phyloP scores from a whole-genome alignment of 2,329 filamentous ascomycete genomes.

The Amesomyces nigricolor region DNA sequence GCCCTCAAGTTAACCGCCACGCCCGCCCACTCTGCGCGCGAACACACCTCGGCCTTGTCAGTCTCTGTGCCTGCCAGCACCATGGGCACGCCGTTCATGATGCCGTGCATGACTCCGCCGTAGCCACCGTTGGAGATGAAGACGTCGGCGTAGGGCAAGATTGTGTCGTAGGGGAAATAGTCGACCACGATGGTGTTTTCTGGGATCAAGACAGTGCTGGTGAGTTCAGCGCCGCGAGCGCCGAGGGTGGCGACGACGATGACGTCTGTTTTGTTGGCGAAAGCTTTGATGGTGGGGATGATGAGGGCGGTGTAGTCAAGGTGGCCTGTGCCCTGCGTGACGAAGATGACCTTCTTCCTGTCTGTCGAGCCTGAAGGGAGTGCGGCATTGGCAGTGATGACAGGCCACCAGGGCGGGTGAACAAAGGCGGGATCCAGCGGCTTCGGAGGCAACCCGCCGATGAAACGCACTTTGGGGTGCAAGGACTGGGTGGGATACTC shows the following conservation, averaged over 20 bases:
- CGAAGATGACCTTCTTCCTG: slow-evolving; percentile 39
- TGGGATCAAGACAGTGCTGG: slow-evolving; percentile 5
- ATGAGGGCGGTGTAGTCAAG: slow-evolving; percentile 38
- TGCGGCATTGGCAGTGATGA: slow-evolving; percentile 33
- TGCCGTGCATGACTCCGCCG: slow-evolving; percentile 41
- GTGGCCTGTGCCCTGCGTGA: slow-evolving; percentile 44
- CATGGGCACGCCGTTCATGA: slow-evolving; percentile 43
- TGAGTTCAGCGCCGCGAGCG: slow-evolving; percentile 26
- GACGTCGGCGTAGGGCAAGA: slow-evolving; percentile 40
- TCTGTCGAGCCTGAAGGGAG: slow-evolving; percentile 1
- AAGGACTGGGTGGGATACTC: slow-evolving; percentile 37
- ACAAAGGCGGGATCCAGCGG: slow-evolving; percentile 26
- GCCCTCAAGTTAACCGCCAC: slow-evolving; percentile 41
- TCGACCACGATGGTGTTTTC: slow-evolving; percentile 42
- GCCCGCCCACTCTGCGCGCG: slow-evolving; percentile 39
- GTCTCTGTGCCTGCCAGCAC: slow-evolving; percentile 40
- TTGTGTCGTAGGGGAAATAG: slow-evolving; percentile 43
- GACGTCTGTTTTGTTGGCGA: slow-evolving; percentile 38
- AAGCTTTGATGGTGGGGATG: slow-evolving; percentile 39
- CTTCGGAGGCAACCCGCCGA: slow-evolving; percentile 38
- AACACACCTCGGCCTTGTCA: slow-evolving; percentile 39
- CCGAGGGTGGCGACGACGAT: slow-evolving; percentile 35
- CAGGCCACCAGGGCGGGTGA: slow-evolving; percentile 42
- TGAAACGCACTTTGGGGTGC: slow-evolving; percentile 37
- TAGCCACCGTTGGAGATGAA: slow-evolving; percentile 47